Evolutionary conservation across 768 basidiomycete genomes (phyloP).

Genomic region (Coprinopsis cinerea): DNA sequence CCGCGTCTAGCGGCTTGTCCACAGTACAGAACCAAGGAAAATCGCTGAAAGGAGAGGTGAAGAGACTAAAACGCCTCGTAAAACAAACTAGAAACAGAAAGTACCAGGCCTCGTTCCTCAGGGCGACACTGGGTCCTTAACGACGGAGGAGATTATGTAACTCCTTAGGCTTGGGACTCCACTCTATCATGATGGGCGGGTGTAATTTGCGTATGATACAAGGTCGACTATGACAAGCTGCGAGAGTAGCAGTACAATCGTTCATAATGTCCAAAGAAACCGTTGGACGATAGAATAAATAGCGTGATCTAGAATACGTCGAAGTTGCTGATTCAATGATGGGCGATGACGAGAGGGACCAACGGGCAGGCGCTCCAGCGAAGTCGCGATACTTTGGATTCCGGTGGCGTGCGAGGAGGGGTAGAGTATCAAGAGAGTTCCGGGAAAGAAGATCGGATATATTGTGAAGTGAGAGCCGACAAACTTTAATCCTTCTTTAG

Average conservation of each 20-base stretch:
- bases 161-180: not conserved
- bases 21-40: too few relatives aligned
- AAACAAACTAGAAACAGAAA: too few relatives aligned
- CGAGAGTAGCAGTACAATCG: not conserved
- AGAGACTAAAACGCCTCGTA: too few relatives aligned
- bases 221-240: constrained; percentile 4
- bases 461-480: not conserved
- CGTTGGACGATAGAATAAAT: constrained; percentile 6
- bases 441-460: not conserved
- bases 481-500: constrained; percentile 71
- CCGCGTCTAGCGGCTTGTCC: too few relatives aligned
- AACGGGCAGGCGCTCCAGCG: too few relatives aligned
- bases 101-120: too few relatives aligned
- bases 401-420: not conserved
- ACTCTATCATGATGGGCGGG: not conserved
- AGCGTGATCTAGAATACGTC: constrained; percentile 1
- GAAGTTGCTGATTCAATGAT: not conserved
- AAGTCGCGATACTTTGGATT: too few relatives aligned
- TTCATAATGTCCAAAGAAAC: constrained; percentile 1
- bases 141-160: not conserved
- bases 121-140: too few relatives aligned
- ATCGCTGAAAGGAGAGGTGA: too few relatives aligned
- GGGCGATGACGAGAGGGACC: not conserved
- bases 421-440: not conserved
- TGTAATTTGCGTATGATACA: constrained; percentile 3